Evolutionary conservation across 1,284 basidiomycete genomes (phyloP).

Genomic region (Gomphus bonarii): DNA sequence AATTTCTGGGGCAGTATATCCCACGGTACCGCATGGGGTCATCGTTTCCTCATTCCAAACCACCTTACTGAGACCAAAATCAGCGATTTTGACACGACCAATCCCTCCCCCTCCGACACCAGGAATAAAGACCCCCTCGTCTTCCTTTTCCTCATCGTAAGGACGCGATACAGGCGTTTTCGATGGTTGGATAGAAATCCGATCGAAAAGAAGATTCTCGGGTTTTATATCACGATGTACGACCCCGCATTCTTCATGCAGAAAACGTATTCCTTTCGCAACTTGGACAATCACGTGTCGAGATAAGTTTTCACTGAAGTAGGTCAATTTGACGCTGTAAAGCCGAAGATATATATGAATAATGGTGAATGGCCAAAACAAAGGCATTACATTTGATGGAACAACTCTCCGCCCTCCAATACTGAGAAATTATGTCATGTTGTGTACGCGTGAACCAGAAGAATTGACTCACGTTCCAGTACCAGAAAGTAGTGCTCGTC

Average conservation of each 20-base stretch:
- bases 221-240: slow-evolving; percentile 99
- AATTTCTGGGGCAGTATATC: slow-evolving; percentile 98
- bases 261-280: slow-evolving; percentile 88
- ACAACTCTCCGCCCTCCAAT: slow-evolving; percentile 96
- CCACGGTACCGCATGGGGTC: slow-evolving; percentile 98
- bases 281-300: slow-evolving; percentile 98
- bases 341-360: background rate
- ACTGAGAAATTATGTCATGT: slow-evolving; percentile 34
- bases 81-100: slow-evolving; percentile 96
- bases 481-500: slow-evolving; percentile 38
- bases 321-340: slow-evolving; percentile 82
- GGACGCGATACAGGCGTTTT: slow-evolving; percentile 68
- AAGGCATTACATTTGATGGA: slow-evolving; percentile 78
- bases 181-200: slow-evolving; percentile 88
- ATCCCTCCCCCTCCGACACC: slow-evolving; percentile 95
- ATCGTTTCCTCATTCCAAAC: slow-evolving; percentile 99
- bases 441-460: slow-evolving; percentile 32
- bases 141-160: slow-evolving; percentile 98
- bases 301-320: slow-evolving; percentile 92
- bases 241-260: slow-evolving; percentile 97
- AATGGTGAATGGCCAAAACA: background rate
- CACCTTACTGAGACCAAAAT: slow-evolving; percentile 96
- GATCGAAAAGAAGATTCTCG: slow-evolving; percentile 93
- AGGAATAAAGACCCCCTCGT: slow-evolving; percentile 92
- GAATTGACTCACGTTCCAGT: background rate